phyloP scores from a whole-genome alignment of 345 rosid species.

The Ceriops zippeliana region DNA sequence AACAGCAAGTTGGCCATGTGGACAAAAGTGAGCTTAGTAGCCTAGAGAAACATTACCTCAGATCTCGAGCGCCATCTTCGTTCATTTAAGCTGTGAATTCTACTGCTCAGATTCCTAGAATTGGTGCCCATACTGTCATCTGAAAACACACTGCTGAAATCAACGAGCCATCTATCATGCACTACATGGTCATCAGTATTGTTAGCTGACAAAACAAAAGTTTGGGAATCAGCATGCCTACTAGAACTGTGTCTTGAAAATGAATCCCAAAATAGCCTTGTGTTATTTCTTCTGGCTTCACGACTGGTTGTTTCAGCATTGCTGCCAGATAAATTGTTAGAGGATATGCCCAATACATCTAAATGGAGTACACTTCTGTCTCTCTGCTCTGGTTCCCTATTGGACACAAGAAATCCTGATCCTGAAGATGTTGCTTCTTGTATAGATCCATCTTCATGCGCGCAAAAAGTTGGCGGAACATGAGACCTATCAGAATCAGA shows the following conservation, averaged over 20 bases:
- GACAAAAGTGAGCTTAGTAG: neutral
- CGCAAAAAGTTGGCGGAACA: slow-evolving; percentile 15
- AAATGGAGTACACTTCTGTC: slow-evolving; percentile 46
- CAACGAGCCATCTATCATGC: slow-evolving; percentile 57
- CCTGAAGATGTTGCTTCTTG: slow-evolving; percentile 39
- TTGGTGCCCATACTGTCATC: slow-evolving; percentile 39
- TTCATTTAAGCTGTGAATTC: slow-evolving; percentile 46
- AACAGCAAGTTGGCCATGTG: neutral
- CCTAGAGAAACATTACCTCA: slow-evolving; percentile 41
- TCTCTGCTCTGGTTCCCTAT: slow-evolving; percentile 38
- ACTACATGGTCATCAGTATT: slow-evolving; percentile 37
- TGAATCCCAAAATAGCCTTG: slow-evolving; percentile 59
- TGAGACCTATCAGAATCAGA: slow-evolving; percentile 32
- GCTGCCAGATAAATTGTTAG: slow-evolving; percentile 37
- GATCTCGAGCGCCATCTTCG: slow-evolving; percentile 53
- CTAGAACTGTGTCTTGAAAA: slow-evolving; percentile 50
- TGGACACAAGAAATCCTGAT: slow-evolving; percentile 44
- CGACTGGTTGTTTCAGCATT: slow-evolving; percentile 36
- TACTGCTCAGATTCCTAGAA: slow-evolving; percentile 44
- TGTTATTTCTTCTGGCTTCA: slow-evolving; percentile 46
- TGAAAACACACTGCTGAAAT: slow-evolving; percentile 39
- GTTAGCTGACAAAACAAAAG: slow-evolving; percentile 41
- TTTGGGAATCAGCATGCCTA: slow-evolving; percentile 39
- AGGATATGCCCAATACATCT: slow-evolving; percentile 54
- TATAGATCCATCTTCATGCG: slow-evolving; percentile 32